Evolutionary conservation across 2,329 filamentous ascomycete species (phyloP).

Genomic region (Hypocrella siamensis): DNA sequence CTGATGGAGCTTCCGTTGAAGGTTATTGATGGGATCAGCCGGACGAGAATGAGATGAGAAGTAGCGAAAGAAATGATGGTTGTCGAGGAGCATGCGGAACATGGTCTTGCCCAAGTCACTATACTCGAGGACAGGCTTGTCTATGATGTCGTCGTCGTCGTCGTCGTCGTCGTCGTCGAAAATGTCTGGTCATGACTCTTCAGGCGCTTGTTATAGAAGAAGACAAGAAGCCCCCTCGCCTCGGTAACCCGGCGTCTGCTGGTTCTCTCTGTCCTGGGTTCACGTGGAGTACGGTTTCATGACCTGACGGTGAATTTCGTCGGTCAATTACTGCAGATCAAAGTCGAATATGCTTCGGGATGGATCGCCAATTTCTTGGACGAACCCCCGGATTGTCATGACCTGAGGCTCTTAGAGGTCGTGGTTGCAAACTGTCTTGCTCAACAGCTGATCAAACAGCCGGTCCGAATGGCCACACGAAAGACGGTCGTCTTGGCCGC

Average conservation of each 20-base stretch:
- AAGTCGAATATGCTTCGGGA: conserved; percentile 33
- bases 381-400: conserved; percentile 25
- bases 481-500: conserved; percentile 12
- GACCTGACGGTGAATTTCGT: conserved; percentile 33
- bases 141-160: conserved; percentile 8
- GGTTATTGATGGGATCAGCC: conserved; percentile 26
- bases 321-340: conserved; percentile 34
- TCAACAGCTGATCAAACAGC: conserved; percentile 36
- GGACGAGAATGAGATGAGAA: conserved; percentile 30
- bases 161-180: conserved; percentile 16
- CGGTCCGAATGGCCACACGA: conserved; percentile 38
- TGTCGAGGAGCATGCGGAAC: conserved; percentile 36
- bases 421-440: conserved; percentile 27
- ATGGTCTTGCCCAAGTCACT: conserved; percentile 34
- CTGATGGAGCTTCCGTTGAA: conserved; percentile 31
- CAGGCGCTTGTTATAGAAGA: conserved; percentile 21
- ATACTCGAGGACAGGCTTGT: conserved; percentile 21
- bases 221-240: conserved; percentile 34
- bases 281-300: conserved; percentile 15
- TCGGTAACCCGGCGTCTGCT: conserved; percentile 26
- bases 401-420: conserved; percentile 21
- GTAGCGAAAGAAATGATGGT: conserved; percentile 38
- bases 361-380: conserved; percentile 30
- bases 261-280: conserved; percentile 4
- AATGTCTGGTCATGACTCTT: conserved; percentile 31